A percentile compares a stretch with the other conserved stretches of the same genome.
These are phyloP conservation scores for Tetrahymena malaccensis DNA, from an alignment of 73 alveolate genomes.

Conservation along the genomic window DNA sequence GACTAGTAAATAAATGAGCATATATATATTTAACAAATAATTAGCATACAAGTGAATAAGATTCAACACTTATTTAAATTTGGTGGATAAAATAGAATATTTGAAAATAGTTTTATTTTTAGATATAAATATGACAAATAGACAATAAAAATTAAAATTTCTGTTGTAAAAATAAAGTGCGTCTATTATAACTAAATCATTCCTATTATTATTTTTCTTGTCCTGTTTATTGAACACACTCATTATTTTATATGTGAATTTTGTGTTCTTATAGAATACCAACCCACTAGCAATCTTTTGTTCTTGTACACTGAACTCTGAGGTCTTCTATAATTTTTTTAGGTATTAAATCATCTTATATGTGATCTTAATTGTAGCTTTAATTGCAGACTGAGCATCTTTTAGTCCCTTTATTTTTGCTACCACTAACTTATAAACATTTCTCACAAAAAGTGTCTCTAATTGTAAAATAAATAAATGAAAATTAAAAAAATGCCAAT, in stretches of 20 bases:
- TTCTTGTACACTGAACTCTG: not conserved
- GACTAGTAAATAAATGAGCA: not conserved
- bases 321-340: not conserved
- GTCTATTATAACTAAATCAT: not conserved
- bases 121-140: not conserved
- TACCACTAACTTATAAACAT: not conserved
- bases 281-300: not conserved
- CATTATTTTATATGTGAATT: not conserved
- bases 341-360: not conserved
- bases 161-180: not conserved
- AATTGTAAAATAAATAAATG: not conserved
- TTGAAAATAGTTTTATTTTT: not conserved
- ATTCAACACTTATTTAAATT: no score
- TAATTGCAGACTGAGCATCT: not conserved
- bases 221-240: not conserved
- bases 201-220: not conserved
- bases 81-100: not conserved
- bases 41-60: not conserved
- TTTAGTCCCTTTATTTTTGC: not conserved
- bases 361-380: not conserved
- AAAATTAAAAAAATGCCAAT: no score
- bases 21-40: no score
- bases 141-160: not conserved
- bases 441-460: not conserved
- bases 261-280: not conserved